Base-by-base conservation (phyloP, 2,329 filamentous ascomycete species). In the Neofusicoccum kwambonambiense region DNA sequence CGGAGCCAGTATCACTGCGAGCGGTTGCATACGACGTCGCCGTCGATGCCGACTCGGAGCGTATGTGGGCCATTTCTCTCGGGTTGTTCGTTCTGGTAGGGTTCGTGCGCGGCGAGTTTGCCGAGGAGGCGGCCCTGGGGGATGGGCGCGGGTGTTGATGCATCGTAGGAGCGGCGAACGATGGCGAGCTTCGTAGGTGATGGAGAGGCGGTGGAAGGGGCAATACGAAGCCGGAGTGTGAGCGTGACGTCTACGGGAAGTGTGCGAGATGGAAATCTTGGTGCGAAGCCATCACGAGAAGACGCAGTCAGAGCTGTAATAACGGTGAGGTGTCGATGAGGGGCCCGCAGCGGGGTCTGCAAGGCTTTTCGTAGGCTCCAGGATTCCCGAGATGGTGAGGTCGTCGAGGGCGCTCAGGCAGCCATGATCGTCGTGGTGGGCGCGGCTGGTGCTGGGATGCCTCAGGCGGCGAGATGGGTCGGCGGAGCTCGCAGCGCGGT, bases 141-240 rank as follows among this genome's bases (percentile, higher is more conserved):
- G 90, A 86, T 68, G 88, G 86, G 72, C 93, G 89, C 71, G 91
- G 89, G 80, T 93, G 91, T 80, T 96, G 93, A 86, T 97, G 93
- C 93, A 97, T 97, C 71, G 75, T 82, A 27, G 56, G 41, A 45
- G 31, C 72, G 12, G 54, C 41, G 51, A 31, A n/a, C 51, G 51
- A 31, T n/a, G 39, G 11, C 22, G 31, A 34, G 52, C 56, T 44
- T 56, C 44, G 62, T 50, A 17, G 19, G 62, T n/a, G 41, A 17
- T 49, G 42, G 27, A 19, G 34, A 45, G 17, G 41, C 27, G n/a
- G 12, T 19, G 39, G 41, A 17, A 41, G 19, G 19, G 22, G 41
- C 31, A 51, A 31, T 47, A 15, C 52, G 54, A 58, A 50, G 39
- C 54, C 13, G 22, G n/a, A 54, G 51, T 44, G 22, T 19, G 44